Conservation (phyloP, 208 protist species). For the Angomonas desouzai region DNA sequence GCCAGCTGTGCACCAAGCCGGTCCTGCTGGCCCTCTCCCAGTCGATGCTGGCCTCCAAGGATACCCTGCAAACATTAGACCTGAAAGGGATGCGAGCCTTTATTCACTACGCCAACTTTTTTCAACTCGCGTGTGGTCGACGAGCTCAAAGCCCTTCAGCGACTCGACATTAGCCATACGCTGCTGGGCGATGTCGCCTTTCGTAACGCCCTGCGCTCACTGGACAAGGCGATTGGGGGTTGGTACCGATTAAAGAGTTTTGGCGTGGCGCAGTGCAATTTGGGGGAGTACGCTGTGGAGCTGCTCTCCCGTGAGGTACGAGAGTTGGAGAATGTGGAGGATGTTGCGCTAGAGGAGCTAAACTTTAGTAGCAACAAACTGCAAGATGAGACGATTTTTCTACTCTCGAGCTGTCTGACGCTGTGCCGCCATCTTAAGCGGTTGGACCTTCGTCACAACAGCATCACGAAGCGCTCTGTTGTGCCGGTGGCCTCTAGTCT, state of each 20-base stretch:
- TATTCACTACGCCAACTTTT: constrained; percentile 21
- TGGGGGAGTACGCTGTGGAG: constrained; percentile 33
- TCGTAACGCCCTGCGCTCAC: constrained; percentile 23
- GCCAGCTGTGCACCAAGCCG: constrained; percentile 20
- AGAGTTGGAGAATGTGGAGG: constrained; percentile 9
- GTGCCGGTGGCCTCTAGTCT: constrained; percentile 33
- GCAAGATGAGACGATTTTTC: constrained; percentile 31
- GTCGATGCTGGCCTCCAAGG: constrained; percentile 17
- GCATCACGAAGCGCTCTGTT: constrained; percentile 24
- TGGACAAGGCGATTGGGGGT: constrained; percentile 34
- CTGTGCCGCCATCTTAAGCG: constrained; percentile 30
- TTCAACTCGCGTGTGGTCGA: constrained; percentile 17
- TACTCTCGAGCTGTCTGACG: constrained; percentile 41
- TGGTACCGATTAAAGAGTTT: constrained; percentile 52
- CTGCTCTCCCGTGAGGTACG: constrained; percentile 23
- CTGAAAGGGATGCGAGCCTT: constrained; percentile 29
- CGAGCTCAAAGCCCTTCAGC: constrained; percentile 15
- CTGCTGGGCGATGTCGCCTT: constrained; percentile 39
- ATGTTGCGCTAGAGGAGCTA: constrained; percentile 26
- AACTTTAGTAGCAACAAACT: constrained; percentile 51
- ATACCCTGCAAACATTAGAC: constrained; percentile 26
- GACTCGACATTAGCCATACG: constrained; percentile 46
- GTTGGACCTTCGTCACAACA: constrained; percentile 61
- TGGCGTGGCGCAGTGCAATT: constrained; percentile 44
- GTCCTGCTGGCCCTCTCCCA: constrained; percentile 23